A percentile compares a stretch with the other conserved stretches of the same genome.
These are phyloP conservation scores for Colletotrichum sp. DNA, from an alignment of 2,329 filamentous ascomycete species.

Conservation along the genomic window DNA sequence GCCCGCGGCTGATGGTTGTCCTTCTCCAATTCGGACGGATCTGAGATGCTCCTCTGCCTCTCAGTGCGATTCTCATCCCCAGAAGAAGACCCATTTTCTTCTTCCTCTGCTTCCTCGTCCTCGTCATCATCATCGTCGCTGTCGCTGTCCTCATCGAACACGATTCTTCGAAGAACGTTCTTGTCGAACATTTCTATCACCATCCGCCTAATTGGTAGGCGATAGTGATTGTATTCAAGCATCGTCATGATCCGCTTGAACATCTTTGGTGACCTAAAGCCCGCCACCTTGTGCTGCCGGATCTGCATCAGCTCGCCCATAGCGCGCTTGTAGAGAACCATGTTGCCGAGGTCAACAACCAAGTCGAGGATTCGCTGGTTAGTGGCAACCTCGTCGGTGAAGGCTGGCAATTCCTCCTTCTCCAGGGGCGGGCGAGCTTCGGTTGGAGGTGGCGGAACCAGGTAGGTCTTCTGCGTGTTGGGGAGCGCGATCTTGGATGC, in stretches of 20 bases:
- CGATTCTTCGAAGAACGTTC: conserved; percentile 81
- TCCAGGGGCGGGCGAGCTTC: conserved; percentile 48
- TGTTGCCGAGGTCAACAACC: conserved; percentile 89
- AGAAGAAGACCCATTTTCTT: conserved; percentile 39
- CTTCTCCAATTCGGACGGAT: conserved; percentile 24
- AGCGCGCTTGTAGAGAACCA: conserved; percentile 88
- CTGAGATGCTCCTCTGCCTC: conserved; percentile 60
- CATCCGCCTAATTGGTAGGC: conserved; percentile 84
- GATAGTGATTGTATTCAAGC: conserved; percentile 88
- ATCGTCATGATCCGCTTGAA: conserved; percentile 87
- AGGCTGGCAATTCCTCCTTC: conserved; percentile 42
- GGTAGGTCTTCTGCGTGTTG: conserved; percentile 58
- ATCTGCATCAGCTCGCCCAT: conserved; percentile 82
- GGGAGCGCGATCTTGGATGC: conserved; percentile 52
- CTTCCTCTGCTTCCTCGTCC: conserved; percentile 53
- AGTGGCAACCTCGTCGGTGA: conserved; percentile 65
- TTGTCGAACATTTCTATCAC: conserved; percentile 96
- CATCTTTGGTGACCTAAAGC: conserved; percentile 77
- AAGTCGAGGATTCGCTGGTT: conserved; percentile 85
- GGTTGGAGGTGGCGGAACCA: conserved; percentile 45
- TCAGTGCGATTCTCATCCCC: conserved; percentile 60
- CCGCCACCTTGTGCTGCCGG: conserved; percentile 74
- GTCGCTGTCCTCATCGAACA: conserved; percentile 74
- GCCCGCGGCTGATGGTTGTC: background rate
- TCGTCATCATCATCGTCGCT: conserved; percentile 67